These are phyloP conservation scores for Ganoderma lingzhi DNA, from an alignment of 1,284 basidiomycete genomes.

Conservation along the genomic window DNA sequence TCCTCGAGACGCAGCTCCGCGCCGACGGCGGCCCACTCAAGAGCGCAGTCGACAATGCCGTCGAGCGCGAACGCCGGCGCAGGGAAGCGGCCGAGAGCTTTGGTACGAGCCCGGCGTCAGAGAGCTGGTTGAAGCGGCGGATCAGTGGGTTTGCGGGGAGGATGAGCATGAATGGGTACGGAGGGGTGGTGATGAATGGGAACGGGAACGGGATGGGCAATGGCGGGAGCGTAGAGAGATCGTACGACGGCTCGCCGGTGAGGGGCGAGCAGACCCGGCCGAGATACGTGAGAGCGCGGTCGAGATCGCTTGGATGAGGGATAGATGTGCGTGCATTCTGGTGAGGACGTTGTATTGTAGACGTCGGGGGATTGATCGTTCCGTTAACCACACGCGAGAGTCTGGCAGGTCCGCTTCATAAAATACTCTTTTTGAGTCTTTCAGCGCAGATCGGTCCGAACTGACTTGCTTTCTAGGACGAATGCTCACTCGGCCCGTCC, in stretches of 20 bases:
- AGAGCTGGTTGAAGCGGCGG: neutral
- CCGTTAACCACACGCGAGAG: neutral
- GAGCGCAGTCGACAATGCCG: constrained; percentile 39
- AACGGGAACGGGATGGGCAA: neutral
- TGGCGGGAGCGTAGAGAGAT: constrained; percentile 5
- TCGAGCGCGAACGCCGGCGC: constrained; percentile 26
- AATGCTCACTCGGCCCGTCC: neutral
- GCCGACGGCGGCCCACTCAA: constrained; percentile 60
- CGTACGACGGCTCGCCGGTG: constrained; percentile 7
- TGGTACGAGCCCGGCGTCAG: neutral
- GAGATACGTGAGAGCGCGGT: constrained; percentile 28
- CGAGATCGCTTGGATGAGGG: constrained; percentile 27
- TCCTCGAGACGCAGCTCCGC: constrained; percentile 67
- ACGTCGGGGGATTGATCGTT: neutral
- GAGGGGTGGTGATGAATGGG: neutral
- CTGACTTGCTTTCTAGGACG: neutral
- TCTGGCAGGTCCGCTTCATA: neutral
- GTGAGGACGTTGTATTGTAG: neutral
- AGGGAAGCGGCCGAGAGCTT: constrained; percentile 11
- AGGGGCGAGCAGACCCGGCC: constrained; percentile 8
- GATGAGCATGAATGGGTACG: constrained; percentile 12
- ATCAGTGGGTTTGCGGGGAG: neutral
- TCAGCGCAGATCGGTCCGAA: too few species aligned
- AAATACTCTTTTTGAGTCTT: neutral
- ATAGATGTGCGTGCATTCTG: neutral